Conservation (phyloP, 352 stramenopile species). For the Phytopythium delawarense region DNA sequence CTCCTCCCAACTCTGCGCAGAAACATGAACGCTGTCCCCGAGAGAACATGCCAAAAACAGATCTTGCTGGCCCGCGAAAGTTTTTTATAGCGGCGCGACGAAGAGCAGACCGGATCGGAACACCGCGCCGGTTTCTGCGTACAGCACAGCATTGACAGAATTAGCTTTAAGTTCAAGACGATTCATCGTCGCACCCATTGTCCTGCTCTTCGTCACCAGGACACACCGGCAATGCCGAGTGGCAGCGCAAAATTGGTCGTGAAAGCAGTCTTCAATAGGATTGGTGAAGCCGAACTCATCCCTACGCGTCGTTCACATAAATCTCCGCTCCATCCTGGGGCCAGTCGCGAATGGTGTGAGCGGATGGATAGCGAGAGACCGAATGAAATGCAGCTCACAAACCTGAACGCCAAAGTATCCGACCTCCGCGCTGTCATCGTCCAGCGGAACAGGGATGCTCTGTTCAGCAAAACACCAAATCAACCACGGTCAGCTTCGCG, state of each 20-base stretch:
- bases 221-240: not conserved
- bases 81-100: not conserved
- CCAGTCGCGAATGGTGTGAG: constrained; percentile 1
- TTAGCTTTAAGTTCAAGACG: not conserved
- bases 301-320: constrained; percentile 3
- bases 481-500: not conserved
- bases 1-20: no score
- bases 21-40: no score
- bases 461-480: constrained; percentile 8
- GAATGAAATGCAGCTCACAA: not conserved
- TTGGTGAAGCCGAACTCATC: not conserved
- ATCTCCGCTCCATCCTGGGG: constrained; percentile 62
- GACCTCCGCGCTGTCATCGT: constrained; percentile 68
- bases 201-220: no score
- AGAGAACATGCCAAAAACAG: not conserved
- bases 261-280: not conserved
- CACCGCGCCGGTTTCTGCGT: not conserved
- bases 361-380: not conserved
- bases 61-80: no score
- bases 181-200: not conserved
- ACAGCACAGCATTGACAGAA: not conserved
- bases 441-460: constrained; percentile 62
- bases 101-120: not conserved
- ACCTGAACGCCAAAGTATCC: constrained; percentile 77
- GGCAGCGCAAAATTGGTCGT: not conserved